Evolutionary conservation across 345 rosid genomes (phyloP), one percentile per base, ranked within the genome.

Genomic region (thale cress (Arabidopsis thaliana)): DNA sequence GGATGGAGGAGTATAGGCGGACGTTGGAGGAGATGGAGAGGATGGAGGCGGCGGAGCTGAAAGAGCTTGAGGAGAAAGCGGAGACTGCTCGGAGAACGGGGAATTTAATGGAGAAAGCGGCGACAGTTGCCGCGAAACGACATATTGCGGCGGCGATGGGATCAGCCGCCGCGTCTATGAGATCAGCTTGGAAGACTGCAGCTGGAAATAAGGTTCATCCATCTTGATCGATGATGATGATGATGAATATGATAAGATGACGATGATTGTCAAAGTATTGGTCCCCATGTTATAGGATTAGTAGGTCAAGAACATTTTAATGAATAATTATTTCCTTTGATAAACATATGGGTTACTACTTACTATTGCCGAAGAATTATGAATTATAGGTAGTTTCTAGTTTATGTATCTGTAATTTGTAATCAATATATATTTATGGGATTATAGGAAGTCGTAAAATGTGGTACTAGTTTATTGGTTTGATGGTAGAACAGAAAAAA

Each of bases 151-250:
- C 97, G 30, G 94, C 96, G 6, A 51, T 86, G 77, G 86, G 82
- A 64, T 83, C 97, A 45, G 98, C 98, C 8, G 79, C 97, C 4
- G 92, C 91, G 62, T 79, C 98, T 4, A 87, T 93, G 96, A 89
- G 85, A 77, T 70, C 96, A 7, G 96, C 97, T 28, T 83, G 84
- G 82, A 93, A 84, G 74, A 86, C 87, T 28, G 70, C 91, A 32
- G 79, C 89, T 4, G 61, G 90, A 8, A 81, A 70, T 12, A 89
- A 90, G 78, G 85, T 93, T 78, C 97, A 93, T 84, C 98, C 98
- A 40, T 83, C 90, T 66, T 88, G 78, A 84, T 78, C 6, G 9
- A 34, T 36, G 42, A 24, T 41, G 23, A 14, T 42, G 34, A 40
- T 24, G 50, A 23, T 6, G 14, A 51, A 28, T 28, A 28, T 28